phyloP scores from a whole-genome alignment of 2,329 filamentous ascomycete genomes.

The Alternaria hordeiaustralica region DNA sequence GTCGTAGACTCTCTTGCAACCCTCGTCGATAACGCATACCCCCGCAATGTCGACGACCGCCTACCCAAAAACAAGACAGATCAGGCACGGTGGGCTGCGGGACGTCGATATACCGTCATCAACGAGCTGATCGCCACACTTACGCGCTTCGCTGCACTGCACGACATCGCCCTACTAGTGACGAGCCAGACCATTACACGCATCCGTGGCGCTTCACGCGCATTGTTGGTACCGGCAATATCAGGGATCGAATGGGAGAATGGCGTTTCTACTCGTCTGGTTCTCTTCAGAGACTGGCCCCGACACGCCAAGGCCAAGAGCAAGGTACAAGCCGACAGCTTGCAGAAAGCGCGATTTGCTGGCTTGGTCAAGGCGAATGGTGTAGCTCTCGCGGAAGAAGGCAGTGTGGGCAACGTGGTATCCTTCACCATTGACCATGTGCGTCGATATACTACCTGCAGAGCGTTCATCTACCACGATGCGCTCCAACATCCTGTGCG shows the following conservation, averaged over 20 bases:
- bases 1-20: constrained; percentile 81
- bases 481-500: constrained; percentile 15
- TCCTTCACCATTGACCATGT: constrained; percentile 54
- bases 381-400: constrained; percentile 48
- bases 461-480: constrained; percentile 29
- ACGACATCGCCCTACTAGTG: constrained; percentile 75
- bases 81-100: constrained; percentile 56
- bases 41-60: constrained; percentile 59
- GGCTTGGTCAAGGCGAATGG: constrained; percentile 55
- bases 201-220: constrained; percentile 70
- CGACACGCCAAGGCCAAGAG: constrained; percentile 37
- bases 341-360: constrained; percentile 49
- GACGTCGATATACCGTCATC: constrained; percentile 66
- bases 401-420: constrained; percentile 58
- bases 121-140: constrained; percentile 66
- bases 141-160: constrained; percentile 75
- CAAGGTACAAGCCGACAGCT: constrained; percentile 33
- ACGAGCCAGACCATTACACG: constrained; percentile 84
- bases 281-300: constrained; percentile 76
- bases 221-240: constrained; percentile 76
- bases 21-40: constrained; percentile 78
- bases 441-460: constrained; percentile 47
- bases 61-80: constrained; percentile 53
- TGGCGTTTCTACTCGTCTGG: constrained; percentile 74
- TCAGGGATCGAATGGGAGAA: constrained; percentile 81